A percentile compares a stretch with the other conserved stretches of the same genome.
These are phyloP conservation scores for Pleodorina starrii DNA, from an alignment of 139 green algal species.

Conservation along the genomic window DNA sequence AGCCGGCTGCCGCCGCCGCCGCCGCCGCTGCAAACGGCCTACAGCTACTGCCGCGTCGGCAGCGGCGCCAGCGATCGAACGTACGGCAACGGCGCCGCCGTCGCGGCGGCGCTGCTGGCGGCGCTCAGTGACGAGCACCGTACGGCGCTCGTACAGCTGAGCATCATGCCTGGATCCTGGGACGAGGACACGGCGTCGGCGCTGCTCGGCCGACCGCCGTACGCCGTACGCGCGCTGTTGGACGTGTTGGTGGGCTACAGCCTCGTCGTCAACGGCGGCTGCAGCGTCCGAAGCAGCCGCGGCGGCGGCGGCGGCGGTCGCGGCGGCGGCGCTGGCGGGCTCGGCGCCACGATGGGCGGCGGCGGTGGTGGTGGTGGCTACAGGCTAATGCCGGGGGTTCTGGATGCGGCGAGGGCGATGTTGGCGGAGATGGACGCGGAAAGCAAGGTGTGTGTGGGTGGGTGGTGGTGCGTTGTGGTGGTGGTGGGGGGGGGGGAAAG, in stretches of 20 bases:
- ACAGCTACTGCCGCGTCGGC: neutral
- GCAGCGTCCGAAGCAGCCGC: neutral
- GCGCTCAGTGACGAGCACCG: constrained; percentile 21
- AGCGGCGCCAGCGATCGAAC: neutral
- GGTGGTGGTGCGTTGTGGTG: too few relatives aligned
- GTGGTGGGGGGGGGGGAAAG: too few relatives aligned
- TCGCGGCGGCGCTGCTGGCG: constrained; percentile 34
- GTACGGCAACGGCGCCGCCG: constrained; percentile 4
- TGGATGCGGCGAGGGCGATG: neutral
- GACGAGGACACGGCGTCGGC: constrained; percentile 47
- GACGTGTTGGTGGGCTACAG: constrained; percentile 49
- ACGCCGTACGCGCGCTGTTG: constrained; percentile 37
- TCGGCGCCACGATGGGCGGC: neutral
- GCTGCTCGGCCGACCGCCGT: constrained; percentile 47
- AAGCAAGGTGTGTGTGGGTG: neutral
- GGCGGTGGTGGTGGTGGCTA: constrained; percentile 7
- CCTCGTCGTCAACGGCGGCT: constrained; percentile 16
- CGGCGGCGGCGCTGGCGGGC: neutral
- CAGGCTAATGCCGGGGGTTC: constrained; percentile 38
- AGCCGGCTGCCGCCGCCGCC: neutral
- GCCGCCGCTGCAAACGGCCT: neutral
- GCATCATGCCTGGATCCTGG: constrained; percentile 21
- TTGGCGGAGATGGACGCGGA: constrained; percentile 22
- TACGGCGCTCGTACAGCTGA: constrained; percentile 14
- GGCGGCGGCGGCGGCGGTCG: neutral